Percentiles rank a stretch among this genome's conserved stretches.
phyloP scores from a whole-genome alignment of 2,329 filamentous ascomycete genomes.

The Fusarium sp. region DNA sequence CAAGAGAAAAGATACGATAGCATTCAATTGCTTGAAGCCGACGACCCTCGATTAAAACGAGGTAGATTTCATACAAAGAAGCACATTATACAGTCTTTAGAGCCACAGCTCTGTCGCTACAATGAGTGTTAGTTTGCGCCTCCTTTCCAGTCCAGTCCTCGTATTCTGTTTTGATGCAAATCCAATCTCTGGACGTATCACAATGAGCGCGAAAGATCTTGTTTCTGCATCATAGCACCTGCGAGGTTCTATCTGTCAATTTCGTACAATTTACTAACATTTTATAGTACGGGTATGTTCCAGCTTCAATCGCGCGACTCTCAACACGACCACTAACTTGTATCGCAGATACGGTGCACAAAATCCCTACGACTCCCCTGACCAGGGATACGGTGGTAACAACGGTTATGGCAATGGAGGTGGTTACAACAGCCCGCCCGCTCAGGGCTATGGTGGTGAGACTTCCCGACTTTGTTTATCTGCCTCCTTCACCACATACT shows the following conservation, averaged over 20 bases:
- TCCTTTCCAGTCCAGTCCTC: constrained; percentile 28
- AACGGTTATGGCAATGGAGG: constrained; percentile 43
- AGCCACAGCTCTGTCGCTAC: constrained; percentile 38
- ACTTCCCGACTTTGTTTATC: neutral
- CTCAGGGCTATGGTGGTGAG: constrained; percentile 45
- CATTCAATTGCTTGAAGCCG: constrained; percentile 16
- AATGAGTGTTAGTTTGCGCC: constrained; percentile 50
- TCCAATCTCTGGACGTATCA: neutral
- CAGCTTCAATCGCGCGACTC: constrained; percentile 8
- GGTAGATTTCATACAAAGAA: neutral
- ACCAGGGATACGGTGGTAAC: constrained; percentile 46
- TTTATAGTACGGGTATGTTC: constrained; percentile 66
- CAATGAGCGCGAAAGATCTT: constrained; percentile 6
- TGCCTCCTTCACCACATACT: constrained; percentile 16
- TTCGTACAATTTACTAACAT: neutral
- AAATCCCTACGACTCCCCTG: constrained; percentile 71
- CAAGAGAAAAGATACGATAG: constrained; percentile 8
- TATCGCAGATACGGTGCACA: constrained; percentile 64
- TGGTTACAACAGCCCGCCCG: constrained; percentile 38
- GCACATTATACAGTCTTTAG: constrained; percentile 10
- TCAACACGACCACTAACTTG: constrained; percentile 48
- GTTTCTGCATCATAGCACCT: neutral
- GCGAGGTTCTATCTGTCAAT: neutral
- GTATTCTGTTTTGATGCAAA: constrained; percentile 21
- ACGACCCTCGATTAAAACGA: neutral